These are phyloP conservation scores for Cutaneotrichosporon spelunceum DNA, from an alignment of 1,284 basidiomycete genomes.

Conservation along the genomic window DNA sequence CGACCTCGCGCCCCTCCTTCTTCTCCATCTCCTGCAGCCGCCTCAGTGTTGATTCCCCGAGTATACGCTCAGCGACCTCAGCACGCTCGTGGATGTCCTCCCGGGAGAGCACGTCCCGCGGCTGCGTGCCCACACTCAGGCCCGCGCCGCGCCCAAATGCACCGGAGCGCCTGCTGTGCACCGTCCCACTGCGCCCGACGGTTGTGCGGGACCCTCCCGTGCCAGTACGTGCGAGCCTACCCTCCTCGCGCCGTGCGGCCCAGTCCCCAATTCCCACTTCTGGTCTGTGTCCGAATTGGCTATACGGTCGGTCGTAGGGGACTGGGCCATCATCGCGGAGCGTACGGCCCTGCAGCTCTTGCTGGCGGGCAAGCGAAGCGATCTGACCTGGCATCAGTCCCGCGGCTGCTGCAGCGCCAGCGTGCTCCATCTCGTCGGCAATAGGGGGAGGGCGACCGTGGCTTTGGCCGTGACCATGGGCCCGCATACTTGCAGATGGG, in stretches of 20 bases:
- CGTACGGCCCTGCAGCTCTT: constrained; percentile 33
- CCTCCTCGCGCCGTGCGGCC: constrained; percentile 19
- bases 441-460: constrained; percentile 14
- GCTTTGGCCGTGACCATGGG: constrained; percentile 1
- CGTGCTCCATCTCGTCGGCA: constrained; percentile 7
- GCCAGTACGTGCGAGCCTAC: constrained; percentile 23
- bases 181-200: constrained; percentile 36
- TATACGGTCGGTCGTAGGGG: constrained; percentile 19
- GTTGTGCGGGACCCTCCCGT: constrained; percentile 29
- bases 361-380: constrained; percentile 27
- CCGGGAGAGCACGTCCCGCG: constrained; percentile 47
- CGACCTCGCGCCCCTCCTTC: constrained; percentile 49
- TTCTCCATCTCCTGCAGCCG: constrained; percentile 45
- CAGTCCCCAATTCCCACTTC: constrained; percentile 19
- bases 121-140: constrained; percentile 46
- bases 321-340: constrained; percentile 17
- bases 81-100: constrained; percentile 49
- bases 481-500: neutral
- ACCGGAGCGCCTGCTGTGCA: constrained; percentile 35
- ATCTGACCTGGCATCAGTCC: constrained; percentile 11
- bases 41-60: constrained; percentile 35
- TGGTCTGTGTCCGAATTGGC: constrained; percentile 37
- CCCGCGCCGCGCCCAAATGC: constrained; percentile 49
- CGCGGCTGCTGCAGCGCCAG: constrained; percentile 13
- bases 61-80: constrained; percentile 42